Conservation (phyloP, 495 filamentous ascomycete genomes). For the Xylaria nigripes region DNA sequence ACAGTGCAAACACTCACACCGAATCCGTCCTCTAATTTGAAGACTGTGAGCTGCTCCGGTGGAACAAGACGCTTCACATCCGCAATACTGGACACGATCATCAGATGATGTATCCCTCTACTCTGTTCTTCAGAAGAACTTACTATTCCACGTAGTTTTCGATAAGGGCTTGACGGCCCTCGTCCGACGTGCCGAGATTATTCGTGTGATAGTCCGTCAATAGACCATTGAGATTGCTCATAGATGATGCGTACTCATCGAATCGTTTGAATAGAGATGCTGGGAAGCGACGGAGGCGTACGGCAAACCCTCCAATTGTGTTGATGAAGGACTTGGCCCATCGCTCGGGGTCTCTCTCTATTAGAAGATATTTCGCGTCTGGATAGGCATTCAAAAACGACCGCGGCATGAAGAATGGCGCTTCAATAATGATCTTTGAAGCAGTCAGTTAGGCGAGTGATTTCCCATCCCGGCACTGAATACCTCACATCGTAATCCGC, state of each 20-base stretch:
- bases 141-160: constrained; percentile 26
- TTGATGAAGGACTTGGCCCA: constrained; percentile 23
- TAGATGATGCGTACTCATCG: constrained; percentile 9
- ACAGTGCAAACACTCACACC: constrained; percentile 7
- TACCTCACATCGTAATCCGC: constrained; percentile 26
- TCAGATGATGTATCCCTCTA: not conserved
- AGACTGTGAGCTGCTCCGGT: constrained; percentile 19
- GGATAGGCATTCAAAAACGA: constrained; percentile 22
- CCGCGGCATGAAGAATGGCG: constrained; percentile 25
- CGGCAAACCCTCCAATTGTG: constrained; percentile 12
- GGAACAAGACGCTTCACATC: constrained; percentile 25
- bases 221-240: constrained; percentile 2
- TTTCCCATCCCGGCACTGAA: not conserved
- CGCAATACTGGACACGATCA: constrained; percentile 18
- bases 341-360: constrained; percentile 26
- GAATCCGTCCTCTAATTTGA: constrained; percentile 28
- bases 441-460: not conserved
- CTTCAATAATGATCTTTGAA: constrained; percentile 23
- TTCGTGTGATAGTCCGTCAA: constrained; percentile 11
- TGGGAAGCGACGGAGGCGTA: constrained; percentile 6
- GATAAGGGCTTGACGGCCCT: constrained; percentile 12
- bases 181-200: constrained; percentile 8
- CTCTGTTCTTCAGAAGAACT: not conserved
- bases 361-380: constrained; percentile 27
- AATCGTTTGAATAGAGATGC: constrained; percentile 20